Conservation (phyloP, 1,284 basidiomycete genomes). For the Irpex sp. region DNA sequence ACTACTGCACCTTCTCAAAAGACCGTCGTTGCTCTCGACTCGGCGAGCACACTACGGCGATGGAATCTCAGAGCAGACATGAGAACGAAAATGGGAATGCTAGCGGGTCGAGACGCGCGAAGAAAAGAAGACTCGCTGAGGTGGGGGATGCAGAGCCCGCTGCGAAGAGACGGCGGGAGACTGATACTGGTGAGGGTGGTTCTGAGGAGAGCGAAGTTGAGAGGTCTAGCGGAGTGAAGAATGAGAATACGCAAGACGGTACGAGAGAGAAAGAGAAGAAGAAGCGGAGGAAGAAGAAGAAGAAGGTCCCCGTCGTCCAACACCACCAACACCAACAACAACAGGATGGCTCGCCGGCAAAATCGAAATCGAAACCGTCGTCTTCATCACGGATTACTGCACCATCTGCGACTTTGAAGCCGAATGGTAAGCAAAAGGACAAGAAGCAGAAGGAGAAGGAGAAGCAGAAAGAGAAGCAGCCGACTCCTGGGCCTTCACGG, state of each 20-base stretch:
- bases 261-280: background rate
- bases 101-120: background rate
- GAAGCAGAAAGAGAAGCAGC: background rate
- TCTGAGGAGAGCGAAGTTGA: no score
- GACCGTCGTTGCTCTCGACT: background rate
- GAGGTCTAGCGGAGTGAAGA: background rate
- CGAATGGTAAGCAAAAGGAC: no score
- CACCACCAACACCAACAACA: background rate
- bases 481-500: conserved; percentile 2
- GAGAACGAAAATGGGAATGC: no score
- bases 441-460: no score
- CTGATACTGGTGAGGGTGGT: background rate
- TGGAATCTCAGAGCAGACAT: background rate
- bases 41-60: background rate
- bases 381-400: background rate
- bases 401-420: no score
- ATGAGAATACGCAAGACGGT: background rate
- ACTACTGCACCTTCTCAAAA: background rate
- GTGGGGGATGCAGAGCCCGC: no score
- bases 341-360: background rate
- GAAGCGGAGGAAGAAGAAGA: background rate
- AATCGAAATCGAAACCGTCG: background rate
- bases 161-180: background rate
- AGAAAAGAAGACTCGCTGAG: background rate
- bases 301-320: background rate